Percentiles rank a stretch among this genome's conserved stretches.
Evolutionary conservation across 1,284 basidiomycete genomes (phyloP).

Genomic region (Ceratobasidium sp.): DNA sequence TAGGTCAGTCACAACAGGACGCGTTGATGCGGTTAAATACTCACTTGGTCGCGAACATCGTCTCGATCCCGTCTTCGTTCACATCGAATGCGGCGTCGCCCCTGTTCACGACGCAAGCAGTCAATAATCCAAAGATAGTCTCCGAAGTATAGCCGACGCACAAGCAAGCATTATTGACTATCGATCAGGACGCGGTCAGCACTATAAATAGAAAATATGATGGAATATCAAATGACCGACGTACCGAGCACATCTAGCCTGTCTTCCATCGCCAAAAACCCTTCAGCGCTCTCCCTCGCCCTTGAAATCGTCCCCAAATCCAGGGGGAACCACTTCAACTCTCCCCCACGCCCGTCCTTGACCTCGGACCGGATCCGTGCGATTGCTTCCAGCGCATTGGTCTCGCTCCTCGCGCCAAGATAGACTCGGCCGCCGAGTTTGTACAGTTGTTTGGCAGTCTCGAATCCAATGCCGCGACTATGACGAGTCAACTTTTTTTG

Average conservation of each 20-base stretch:
- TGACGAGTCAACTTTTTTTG: neutral
- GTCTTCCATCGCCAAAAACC: slow-evolving; percentile 57
- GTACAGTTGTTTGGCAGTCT: slow-evolving; percentile 52
- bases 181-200: neutral
- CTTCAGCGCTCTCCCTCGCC: slow-evolving; percentile 57
- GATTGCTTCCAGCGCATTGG: slow-evolving; percentile 54
- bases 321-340: slow-evolving; percentile 56
- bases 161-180: slow-evolving; percentile 64
- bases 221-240: slow-evolving; percentile 41
- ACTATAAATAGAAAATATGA: neutral
- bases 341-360: slow-evolving; percentile 50
- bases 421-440: slow-evolving; percentile 57
- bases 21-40: neutral
- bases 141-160: slow-evolving; percentile 42
- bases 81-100: neutral
- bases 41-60: neutral
- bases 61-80: neutral
- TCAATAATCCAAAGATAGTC: neutral
- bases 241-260: slow-evolving; percentile 62
- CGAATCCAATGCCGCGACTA: slow-evolving; percentile 56
- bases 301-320: slow-evolving; percentile 56
- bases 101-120: neutral
- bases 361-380: slow-evolving; percentile 51
- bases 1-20: neutral
- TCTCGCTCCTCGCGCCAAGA: slow-evolving; percentile 53